Base-by-base conservation (phyloP, 306 rosid species). In the Hippophae gyantsensis region DNA sequence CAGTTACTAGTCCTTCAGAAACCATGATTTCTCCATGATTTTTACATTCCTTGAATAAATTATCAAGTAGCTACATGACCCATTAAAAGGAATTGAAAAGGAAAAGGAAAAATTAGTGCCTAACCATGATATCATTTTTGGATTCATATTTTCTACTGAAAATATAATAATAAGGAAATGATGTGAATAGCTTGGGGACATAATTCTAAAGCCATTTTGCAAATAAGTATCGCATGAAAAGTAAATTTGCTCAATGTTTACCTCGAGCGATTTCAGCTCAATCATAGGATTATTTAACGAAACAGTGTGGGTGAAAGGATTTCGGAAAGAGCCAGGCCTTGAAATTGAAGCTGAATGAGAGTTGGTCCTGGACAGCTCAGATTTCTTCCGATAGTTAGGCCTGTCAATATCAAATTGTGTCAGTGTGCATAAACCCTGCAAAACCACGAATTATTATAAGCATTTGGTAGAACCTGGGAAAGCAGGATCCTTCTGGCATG, bases 401-500 rank as follows among this genome's bases (percentile, higher is more conserved):
- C 95, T 87, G 59, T 54, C 58, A 58, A 72, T 62, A 67, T 52
- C 41, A 32, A 46, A 65, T 42, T 57, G 7, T 9, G 50, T 54
- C 52, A 46, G 56, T n/a, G 49, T 27, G 13, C 51, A 55, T n/a
- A 13, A 32, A 2, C 38, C 57, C 27, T 43, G 71, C 63, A 52
- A 13, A 65, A 43, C 18, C 48, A 42, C 38, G 27, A 71, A 60
- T 56, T 32, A 9, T 56, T 52, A 23, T 14, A 48, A 60, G 58
- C 71, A 74, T 56, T 42, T 69, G 64, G 53, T 32, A 53, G 69
- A 70, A 90, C 99, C 95, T 88, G n/a, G 99, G 99, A 76, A 88
- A 83, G 83, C 89, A 77, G 42, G 90, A 80, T 75, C 98, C 96
- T 78, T 93, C 97, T 10, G 75, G 89, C 99, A 93, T 88, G 78